These are phyloP conservation scores for Erythrobasidium hasegawianum DNA, from an alignment of 1,284 basidiomycete genomes.

Conservation along the genomic window DNA sequence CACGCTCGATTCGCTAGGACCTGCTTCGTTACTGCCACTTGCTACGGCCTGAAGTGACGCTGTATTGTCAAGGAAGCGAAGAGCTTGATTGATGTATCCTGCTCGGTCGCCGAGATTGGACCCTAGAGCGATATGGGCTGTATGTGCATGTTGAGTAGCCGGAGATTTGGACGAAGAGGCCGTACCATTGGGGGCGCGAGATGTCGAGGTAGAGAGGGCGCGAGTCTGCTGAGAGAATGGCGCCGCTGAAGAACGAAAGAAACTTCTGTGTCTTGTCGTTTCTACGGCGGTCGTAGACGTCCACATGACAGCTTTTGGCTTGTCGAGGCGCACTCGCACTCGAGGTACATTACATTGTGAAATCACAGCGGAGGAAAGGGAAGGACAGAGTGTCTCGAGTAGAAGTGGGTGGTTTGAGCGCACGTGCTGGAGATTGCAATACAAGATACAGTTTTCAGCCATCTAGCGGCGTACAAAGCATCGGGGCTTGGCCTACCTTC, in stretches of 20 bases:
- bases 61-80: slow-evolving; percentile 50
- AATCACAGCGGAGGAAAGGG: slow-evolving; percentile 11
- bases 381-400: slow-evolving; percentile 31
- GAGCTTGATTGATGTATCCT: slow-evolving; percentile 70
- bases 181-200: background rate
- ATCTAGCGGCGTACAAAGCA: background rate
- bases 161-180: background rate
- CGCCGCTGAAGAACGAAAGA: slow-evolving; percentile 5
- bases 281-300: slow-evolving; percentile 32
- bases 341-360: slow-evolving; percentile 12
- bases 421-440: slow-evolving; percentile 8
- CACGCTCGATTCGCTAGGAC: slow-evolving; percentile 46
- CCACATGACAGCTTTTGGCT: slow-evolving; percentile 33
- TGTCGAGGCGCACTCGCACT: slow-evolving; percentile 28
- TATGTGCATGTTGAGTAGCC: slow-evolving; percentile 23
- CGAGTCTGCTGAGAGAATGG: background rate
- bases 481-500: slow-evolving; percentile 7
- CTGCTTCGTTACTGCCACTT: background rate
- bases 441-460: background rate
- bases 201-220: slow-evolving; percentile 4
- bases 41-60: slow-evolving; percentile 5
- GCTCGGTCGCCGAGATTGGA: slow-evolving; percentile 86
- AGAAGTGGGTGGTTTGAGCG: slow-evolving; percentile 31
- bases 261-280: slow-evolving; percentile 23
- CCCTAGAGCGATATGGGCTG: slow-evolving; percentile 65